These are phyloP conservation scores for Ganoderma resinaceum DNA, from an alignment of 1,284 basidiomycete species.

Conservation along the genomic window DNA sequence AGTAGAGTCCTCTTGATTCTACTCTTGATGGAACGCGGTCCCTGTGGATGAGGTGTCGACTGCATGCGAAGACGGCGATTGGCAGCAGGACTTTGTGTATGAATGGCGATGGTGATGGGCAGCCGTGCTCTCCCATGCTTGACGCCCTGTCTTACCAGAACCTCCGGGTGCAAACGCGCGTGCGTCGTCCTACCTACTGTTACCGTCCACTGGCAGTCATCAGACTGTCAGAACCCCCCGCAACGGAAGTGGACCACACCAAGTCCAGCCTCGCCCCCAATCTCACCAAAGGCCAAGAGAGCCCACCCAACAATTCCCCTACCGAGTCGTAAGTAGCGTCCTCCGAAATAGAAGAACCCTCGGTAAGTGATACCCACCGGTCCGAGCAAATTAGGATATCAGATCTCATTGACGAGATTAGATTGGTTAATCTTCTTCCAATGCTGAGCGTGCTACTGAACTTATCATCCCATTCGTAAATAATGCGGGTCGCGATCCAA, in stretches of 20 bases:
- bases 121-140: not conserved
- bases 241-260: not conserved
- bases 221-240: not conserved
- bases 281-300: not conserved
- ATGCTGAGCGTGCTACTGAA: not conserved
- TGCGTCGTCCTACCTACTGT: not conserved
- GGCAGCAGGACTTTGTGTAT: not conserved
- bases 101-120: not conserved
- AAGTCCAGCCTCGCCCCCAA: not conserved
- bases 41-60: not conserved
- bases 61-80: not conserved
- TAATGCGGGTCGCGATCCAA: not conserved
- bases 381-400: not conserved
- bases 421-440: not conserved
- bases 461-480: not conserved
- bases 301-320: not conserved
- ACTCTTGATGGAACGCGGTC: not conserved
- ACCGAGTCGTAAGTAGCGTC: not conserved
- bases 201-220: not conserved
- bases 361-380: not conserved
- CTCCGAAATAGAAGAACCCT: not conserved
- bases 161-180: not conserved
- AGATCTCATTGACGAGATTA: slow-evolving; percentile 1
- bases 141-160: not conserved
- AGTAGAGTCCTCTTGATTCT: not conserved